Base-by-base conservation (phyloP, 768 basidiomycete genomes). In the Exsudoporus frostii region DNA sequence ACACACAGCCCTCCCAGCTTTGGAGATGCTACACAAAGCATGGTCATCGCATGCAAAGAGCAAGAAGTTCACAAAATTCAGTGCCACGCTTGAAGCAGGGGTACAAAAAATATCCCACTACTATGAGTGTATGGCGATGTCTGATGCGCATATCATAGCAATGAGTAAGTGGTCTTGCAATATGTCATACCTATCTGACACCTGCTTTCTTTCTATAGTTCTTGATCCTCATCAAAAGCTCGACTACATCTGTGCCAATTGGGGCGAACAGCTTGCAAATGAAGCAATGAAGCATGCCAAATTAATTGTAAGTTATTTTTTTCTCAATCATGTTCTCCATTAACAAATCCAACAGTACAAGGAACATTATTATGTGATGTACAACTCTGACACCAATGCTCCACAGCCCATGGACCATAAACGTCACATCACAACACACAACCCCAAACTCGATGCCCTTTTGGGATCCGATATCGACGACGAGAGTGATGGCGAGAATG, bases 161-260 rank as follows among this genome's bases (percentile, higher is more conserved):
- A 57, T 57, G 45, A 47, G 56, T 57, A 38, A 55, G 45, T 54
- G 33, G 7, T 9, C 34, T 34, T 36, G n/a, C n/a, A 36, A 40
- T 22, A 37, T 25, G 1, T 38, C 9, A 38, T 37, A 29, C 7
- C n/a, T 45, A 51, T 51, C 44, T 45, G 24, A 50, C 1, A 0
- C 29, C 3, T 45, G 3, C 32, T 13, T 42, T 24, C 14, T 32
- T 51, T 29, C 8, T 27, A 25, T 30, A 48, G 46, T 56, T 43
- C 51, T 53, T 13, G 14, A 53, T 43, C 41, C 29, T 17, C 40
- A 55, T 44, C 50, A 53, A 43, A 43, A 53, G 19, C 45, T 56
- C 5, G 1, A 56, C 17, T 56, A 56, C 17, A 54, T 54, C 42
- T 4, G 1, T 44, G 37, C 34, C 34, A 54, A 44, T 39, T 54